phyloP scores from a whole-genome alignment of 371 early-diverging fungal genomes.

The Mortierella sp. region DNA sequence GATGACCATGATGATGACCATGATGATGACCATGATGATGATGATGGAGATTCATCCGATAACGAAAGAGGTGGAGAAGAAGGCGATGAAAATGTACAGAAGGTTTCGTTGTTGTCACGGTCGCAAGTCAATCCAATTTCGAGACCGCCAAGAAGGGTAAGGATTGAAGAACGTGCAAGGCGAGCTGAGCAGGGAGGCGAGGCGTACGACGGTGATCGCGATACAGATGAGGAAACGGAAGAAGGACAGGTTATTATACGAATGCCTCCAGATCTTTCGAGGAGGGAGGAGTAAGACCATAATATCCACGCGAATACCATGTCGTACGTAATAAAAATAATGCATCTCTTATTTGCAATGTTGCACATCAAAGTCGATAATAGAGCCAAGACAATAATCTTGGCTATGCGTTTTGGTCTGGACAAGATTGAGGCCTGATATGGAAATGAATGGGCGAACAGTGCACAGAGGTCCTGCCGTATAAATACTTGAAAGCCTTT shows the following conservation, averaged over 20 bases:
- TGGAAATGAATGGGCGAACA: background rate
- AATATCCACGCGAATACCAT: background rate
- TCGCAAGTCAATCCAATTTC: conserved; percentile 29
- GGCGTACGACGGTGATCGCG: conserved; percentile 6
- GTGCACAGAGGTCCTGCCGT: background rate
- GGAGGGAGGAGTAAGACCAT: conserved; percentile 2
- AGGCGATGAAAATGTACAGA: conserved; percentile 14
- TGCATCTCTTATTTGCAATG: background rate
- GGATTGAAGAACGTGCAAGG: conserved; percentile 16
- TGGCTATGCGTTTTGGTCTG: background rate
- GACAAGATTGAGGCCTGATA: background rate
- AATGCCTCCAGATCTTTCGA: conserved; percentile 12
- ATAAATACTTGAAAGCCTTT: background rate
- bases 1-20: conserved; percentile 15
- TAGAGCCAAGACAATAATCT: background rate
- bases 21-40: conserved; percentile 11
- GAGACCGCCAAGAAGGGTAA: conserved; percentile 16
- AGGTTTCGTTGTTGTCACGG: conserved; percentile 27
- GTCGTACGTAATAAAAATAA: background rate
- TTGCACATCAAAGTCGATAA: background rate
- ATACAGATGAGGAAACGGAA: conserved; percentile 24
- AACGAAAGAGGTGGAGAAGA: conserved; percentile 9
- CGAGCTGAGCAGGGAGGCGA: conserved; percentile 3
- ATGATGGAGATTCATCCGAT: conserved; percentile 14
- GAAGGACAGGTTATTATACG: conserved; percentile 28